A percentile compares a stretch with the other conserved stretches of the same genome.
These are phyloP conservation scores for Aristolochia contorta DNA, from an alignment of 164 flowering plant genomes.

Conservation along the genomic window DNA sequence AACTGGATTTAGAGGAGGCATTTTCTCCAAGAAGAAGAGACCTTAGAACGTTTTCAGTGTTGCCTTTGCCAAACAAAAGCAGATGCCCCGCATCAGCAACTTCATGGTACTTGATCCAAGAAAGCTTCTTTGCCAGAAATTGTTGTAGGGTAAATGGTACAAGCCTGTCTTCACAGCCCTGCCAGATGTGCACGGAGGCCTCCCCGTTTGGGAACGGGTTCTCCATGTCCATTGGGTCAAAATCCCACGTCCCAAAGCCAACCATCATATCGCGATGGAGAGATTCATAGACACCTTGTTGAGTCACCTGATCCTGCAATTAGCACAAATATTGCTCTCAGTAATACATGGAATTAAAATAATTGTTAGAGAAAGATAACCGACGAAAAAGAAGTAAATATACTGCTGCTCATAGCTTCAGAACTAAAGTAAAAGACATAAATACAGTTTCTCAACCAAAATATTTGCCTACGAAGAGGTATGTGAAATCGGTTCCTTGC, in stretches of 20 bases:
- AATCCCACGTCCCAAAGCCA: constrained; percentile 71
- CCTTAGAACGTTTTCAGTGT: constrained; percentile 36
- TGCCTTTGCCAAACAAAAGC: constrained; percentile 8
- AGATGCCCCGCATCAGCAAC: constrained; percentile 38
- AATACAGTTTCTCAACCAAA: too few relatives aligned
- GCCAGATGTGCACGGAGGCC: constrained; percentile 74
- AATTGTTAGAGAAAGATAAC: too few relatives aligned
- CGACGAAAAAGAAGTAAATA: too few relatives aligned
- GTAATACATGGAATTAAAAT: too few relatives aligned
- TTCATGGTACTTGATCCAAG: constrained; percentile 73
- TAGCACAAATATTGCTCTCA: too few relatives aligned
- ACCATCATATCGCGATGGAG: constrained; percentile 45
- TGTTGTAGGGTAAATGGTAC: constrained; percentile 46
- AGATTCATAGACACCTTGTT: constrained; percentile 41
- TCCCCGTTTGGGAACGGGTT: constrained; percentile 50
- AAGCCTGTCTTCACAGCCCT: constrained; percentile 52
- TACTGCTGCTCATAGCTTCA: too few relatives aligned
- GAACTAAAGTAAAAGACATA: too few relatives aligned
- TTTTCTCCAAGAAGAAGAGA: constrained; percentile 35
- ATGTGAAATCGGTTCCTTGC: too few relatives aligned
- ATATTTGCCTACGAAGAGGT: too few relatives aligned
- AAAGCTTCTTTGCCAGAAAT: constrained; percentile 39
- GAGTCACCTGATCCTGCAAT: constrained; percentile 11
- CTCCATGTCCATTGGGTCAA: constrained; percentile 48
- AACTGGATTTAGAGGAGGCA: too few relatives aligned